Evolutionary conservation across 1,284 basidiomycete species (phyloP), one percentile per base, ranked within the genome.

Genomic region (Tilletiopsis washingtonensis): DNA sequence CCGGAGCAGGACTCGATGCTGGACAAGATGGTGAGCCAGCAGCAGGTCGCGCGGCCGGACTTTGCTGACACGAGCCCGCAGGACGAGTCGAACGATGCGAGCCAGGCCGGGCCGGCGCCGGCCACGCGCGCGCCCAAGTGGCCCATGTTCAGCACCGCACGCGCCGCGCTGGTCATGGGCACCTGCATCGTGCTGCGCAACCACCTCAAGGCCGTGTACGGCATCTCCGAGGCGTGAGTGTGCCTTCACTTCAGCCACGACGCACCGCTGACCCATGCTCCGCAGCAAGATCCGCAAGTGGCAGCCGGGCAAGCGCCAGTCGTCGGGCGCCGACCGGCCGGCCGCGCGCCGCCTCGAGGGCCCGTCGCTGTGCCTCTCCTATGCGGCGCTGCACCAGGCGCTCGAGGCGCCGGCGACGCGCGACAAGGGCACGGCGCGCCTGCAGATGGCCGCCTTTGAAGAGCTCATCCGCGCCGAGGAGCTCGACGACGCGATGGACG

Each of bases 121-220:
- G n/a, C n/a, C n/a, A n/a, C n/a, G 26, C 19, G 26, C 21, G 15
- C 20, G 15, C 17, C 6, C 34, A 15, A 25, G 36, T 19, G 5
- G 15, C 19, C 21, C 36, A 15, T 44, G 4, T 25, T 53, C 25
- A 45, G 46, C n/a, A 40, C 59, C n/a, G 59, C 59, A n/a, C 48
- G 55, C 20, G 57, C 60, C 54, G 58, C 59, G 9, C 34, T 59
- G 19, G 54, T 71, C 21, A 49, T 65, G 17, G 59, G 62, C 15
- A 56, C 56, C 0, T 57, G 56, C 0, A 47, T 67, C 12, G 27
- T 62, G 21, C 60, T 70, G 41, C 61, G 63, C 19, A 55, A 62
- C 43, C 69, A 71, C 26, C 59, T 71, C 37, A 67, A 67, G 51
- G 49, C 51, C 23, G 42, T 67, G 24, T 71, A 67, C 54, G 51